A percentile compares a stretch with the other conserved stretches of the same genome.
These are phyloP conservation scores for Eucalyptus cloeziana DNA, from an alignment of 345 rosid genomes.

Conservation along the genomic window DNA sequence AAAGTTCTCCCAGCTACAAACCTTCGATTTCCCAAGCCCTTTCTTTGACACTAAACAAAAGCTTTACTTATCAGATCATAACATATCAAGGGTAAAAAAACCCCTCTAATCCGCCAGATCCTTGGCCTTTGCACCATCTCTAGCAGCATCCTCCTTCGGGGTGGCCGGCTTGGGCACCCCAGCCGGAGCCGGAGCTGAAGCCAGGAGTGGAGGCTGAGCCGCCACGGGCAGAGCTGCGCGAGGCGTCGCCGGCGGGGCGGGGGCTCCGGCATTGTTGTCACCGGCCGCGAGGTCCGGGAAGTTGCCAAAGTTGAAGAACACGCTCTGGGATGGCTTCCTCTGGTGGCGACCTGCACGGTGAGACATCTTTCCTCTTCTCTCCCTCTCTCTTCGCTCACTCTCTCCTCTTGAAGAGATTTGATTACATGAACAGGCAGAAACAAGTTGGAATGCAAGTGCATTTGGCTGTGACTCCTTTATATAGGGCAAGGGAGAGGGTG, in stretches of 20 bases:
- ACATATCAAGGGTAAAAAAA: not conserved
- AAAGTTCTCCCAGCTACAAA: not conserved
- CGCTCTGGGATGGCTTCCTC: slow-evolving; percentile 7
- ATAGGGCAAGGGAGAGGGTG: not conserved
- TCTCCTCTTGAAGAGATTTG: not conserved
- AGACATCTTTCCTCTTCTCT: not conserved
- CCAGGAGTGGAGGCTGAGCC: not conserved
- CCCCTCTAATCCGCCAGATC: not conserved
- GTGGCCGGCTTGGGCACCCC: not conserved
- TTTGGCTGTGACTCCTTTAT: not conserved
- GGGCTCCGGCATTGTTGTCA: not conserved
- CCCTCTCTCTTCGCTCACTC: not conserved
- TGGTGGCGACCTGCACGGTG: slow-evolving; percentile 2
- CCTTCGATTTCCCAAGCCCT: not conserved
- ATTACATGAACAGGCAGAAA: not conserved
- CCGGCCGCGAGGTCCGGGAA: not conserved
- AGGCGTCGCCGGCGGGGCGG: not conserved
- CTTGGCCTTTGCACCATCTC: not conserved
- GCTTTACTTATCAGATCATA: not conserved
- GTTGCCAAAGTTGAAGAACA: not conserved
- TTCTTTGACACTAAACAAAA: not conserved
- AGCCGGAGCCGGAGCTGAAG: not conserved
- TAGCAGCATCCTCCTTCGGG: not conserved
- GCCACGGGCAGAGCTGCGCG: not conserved
- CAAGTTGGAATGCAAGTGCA: not conserved